These are phyloP conservation scores for Pseudogymnoascus sp. DNA, from an alignment of 2,329 filamentous ascomycete genomes.

Conservation along the genomic window DNA sequence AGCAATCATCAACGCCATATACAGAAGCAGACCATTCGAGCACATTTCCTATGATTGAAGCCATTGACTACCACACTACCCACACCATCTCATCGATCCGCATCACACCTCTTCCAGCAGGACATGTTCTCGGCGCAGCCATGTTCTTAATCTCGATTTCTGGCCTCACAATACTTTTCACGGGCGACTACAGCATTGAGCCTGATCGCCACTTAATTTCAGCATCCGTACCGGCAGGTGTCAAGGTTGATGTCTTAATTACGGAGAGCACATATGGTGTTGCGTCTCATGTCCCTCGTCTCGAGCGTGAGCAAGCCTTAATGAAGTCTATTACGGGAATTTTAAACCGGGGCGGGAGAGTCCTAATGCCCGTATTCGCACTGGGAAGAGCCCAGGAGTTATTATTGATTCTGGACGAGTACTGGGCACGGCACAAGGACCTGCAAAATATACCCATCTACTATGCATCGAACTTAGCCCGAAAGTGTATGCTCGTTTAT, in stretches of 20 bases:
- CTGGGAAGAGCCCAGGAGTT: constrained; percentile 90
- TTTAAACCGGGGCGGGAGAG: constrained; percentile 83
- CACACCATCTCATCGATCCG: constrained; percentile 94
- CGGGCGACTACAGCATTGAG: constrained; percentile 93
- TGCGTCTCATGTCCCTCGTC: constrained; percentile 80
- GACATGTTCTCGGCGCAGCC: constrained; percentile 93
- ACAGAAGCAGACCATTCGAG: constrained; percentile 92
- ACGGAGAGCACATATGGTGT: constrained; percentile 97
- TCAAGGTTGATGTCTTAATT: constrained; percentile 93
- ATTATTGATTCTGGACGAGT: constrained; percentile 90
- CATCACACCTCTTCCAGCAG: constrained; percentile 93
- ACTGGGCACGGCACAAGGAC: constrained; percentile 85
- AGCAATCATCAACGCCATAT: constrained; percentile 73
- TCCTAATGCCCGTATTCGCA: constrained; percentile 91
- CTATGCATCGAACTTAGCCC: constrained; percentile 89
- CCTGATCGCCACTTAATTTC: constrained; percentile 93
- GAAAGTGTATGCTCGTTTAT: constrained; percentile 98
- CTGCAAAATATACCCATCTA: constrained; percentile 91
- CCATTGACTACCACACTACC: constrained; percentile 96
- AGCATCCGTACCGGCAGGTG: constrained; percentile 76
- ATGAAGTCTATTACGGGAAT: constrained; percentile 94
- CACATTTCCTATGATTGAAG: constrained; percentile 89
- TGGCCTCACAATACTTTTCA: constrained; percentile 93
- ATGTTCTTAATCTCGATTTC: constrained; percentile 99
- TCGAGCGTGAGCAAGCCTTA: constrained; percentile 84